Evolutionary conservation across 768 basidiomycete genomes (phyloP).

Genomic region (Roridomyces roridus): DNA sequence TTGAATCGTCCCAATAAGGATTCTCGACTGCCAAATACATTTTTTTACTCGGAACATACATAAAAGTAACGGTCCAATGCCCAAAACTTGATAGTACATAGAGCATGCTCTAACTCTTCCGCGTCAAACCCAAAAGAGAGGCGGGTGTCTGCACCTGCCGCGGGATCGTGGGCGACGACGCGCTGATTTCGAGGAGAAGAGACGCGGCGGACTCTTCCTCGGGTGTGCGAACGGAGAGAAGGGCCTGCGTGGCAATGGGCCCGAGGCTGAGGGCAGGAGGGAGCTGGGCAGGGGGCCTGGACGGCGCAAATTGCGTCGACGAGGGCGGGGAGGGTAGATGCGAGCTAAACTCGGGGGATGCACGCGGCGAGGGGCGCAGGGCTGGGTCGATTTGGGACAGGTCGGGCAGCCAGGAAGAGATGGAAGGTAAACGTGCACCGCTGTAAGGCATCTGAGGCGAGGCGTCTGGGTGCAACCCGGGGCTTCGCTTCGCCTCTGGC

Average conservation of each 20-base stretch:
- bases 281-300: conserved; percentile 35
- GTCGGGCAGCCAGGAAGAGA: conserved; percentile 69
- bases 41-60: too few species aligned
- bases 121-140: conserved; percentile 37
- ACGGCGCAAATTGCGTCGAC: conserved; percentile 56
- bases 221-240: conserved; percentile 45
- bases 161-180: conserved; percentile 41
- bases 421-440: conserved; percentile 61
- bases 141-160: conserved; percentile 39
- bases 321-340: conserved; percentile 64
- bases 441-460: conserved; percentile 13
- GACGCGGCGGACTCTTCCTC: conserved; percentile 78
- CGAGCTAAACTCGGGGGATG: conserved; percentile 25
- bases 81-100: too few species aligned
- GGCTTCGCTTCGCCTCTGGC: conserved; percentile 3
- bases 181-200: conserved; percentile 67
- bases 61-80: too few species aligned
- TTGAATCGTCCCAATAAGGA: too few species aligned
- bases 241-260: conserved; percentile 24
- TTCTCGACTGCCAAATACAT: too few species aligned
- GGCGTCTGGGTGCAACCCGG: conserved; percentile 8
- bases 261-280: conserved; percentile 51
- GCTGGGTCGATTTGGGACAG: conserved; percentile 37
- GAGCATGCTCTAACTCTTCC: not conserved
- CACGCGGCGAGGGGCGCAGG: conserved; percentile 23